A percentile compares a stretch with the other conserved stretches of the same genome.
Conservation (phyloP, 148 eudicot genomes). For the Polygonum maritimum region DNA sequence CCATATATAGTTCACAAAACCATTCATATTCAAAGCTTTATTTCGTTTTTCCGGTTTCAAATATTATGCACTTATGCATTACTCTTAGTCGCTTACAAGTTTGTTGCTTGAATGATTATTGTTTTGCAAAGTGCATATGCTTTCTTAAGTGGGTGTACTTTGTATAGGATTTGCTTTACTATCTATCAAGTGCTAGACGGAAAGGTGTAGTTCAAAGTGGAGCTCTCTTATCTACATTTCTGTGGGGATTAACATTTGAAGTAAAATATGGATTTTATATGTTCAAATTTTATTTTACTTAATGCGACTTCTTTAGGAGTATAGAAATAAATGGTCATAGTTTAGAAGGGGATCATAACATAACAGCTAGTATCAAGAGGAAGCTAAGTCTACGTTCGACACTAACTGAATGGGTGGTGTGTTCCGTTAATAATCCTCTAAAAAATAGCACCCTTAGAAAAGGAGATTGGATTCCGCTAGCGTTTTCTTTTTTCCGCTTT, state of each 20-base stretch:
- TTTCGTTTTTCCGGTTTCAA: no score
- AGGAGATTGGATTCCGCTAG: no score
- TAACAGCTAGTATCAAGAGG: background rate
- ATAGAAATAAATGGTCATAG: no score
- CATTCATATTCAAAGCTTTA: background rate
- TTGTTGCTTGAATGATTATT: background rate
- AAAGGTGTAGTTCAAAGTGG: constrained; percentile 2
- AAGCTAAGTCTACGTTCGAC: no score
- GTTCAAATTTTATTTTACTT: background rate
- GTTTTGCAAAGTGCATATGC: background rate
- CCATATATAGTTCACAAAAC: background rate
- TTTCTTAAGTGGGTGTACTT: background rate
- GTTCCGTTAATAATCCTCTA: no score
- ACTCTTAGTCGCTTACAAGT: background rate
- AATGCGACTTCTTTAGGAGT: background rate
- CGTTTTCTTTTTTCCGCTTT: no score
- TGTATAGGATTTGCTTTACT: background rate
- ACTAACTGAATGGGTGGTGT: no score
- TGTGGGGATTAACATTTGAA: background rate
- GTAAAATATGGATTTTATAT: no score
- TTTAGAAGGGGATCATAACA: background rate
- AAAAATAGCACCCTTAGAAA: no score
- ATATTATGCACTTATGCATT: background rate
- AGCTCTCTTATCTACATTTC: background rate
- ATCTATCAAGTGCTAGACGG: background rate